Percentiles rank a stretch among this genome's conserved stretches.
These are phyloP conservation scores for Boletus vermiculosoides DNA, from an alignment of 768 basidiomycete genomes.

Conservation along the genomic window DNA sequence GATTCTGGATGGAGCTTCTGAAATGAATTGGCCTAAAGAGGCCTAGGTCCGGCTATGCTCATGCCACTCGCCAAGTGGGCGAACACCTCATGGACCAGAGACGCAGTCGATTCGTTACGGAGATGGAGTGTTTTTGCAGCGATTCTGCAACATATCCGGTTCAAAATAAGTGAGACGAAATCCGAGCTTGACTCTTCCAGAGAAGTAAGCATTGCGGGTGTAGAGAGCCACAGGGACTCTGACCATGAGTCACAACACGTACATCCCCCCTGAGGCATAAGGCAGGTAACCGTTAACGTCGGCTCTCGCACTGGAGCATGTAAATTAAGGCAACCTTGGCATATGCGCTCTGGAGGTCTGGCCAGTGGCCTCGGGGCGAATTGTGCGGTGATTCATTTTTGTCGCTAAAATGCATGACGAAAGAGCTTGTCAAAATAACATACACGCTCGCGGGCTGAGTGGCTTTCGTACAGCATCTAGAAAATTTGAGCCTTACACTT, in stretches of 20 bases:
- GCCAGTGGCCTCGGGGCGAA: background rate
- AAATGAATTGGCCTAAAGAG: conserved; percentile 14
- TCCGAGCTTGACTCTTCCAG: background rate
- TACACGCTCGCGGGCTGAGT: no score
- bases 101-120: background rate
- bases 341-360: background rate
- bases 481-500: background rate
- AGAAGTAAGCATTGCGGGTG: background rate
- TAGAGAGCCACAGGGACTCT: background rate
- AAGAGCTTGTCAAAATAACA: background rate
- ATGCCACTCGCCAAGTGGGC: background rate
- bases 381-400: background rate
- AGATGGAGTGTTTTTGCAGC: background rate
- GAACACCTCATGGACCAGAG: background rate
- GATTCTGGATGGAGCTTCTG: background rate
- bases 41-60: background rate
- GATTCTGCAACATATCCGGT: background rate
- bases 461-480: background rate
- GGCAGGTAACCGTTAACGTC: background rate
- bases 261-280: background rate
- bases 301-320: background rate
- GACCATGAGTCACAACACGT: background rate
- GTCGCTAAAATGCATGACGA: background rate
- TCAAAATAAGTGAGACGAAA: background rate
- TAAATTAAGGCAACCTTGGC: conserved; percentile 3